Evolutionary conservation across 441 rosid genomes (phyloP), one percentile per base, ranked within the genome.

Genomic region (Mallotus japonicus): DNA sequence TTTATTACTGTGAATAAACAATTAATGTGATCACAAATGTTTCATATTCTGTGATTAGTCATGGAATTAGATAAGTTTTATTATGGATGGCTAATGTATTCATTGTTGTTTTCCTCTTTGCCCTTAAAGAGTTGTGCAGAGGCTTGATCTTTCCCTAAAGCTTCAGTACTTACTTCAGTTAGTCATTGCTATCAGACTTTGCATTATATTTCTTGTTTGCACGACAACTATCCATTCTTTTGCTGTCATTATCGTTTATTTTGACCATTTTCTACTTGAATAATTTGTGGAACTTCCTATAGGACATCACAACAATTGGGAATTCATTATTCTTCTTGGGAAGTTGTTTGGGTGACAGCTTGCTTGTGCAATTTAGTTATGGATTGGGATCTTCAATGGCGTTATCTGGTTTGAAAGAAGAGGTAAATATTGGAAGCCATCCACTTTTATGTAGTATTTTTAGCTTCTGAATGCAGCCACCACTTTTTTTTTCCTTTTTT

Each of bases 161-260:
- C 98, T 81, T 96, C 98, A 63, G 99, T 96, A 60, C 97, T 96
- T 76, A 87, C 96, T 77, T 93, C 98, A 90, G 99, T 96, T 75
- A 86, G 98, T 89, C 69, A 67, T 34, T 66, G 67, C 54, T 58
- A 28, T 50, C 73, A 49, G 51, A 61, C 22, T 72, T 70, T 73
- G 20, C 73, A 64, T 59, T 67, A 22, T 63, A 56, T 60, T 79
- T 58, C 68, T 72, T 77, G 82, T 77, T 67, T 37, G 10, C 40
- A 44, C 28, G 4, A 50, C 56, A 44, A 34, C 71, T 64, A 49
- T 77, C 42, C 44, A 40, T 16, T 54, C 4, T 55, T 61, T 64
- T 63, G 20, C 9, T 77, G 70, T 59, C 54, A 37, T 46, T 72
- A 51, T 54, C 71, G 40, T 62, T 64, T 65, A 60, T 15, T 72